Evolutionary conservation across 169 alveolate species (phyloP).

Genomic region (Plasmodium ovale): DNA sequence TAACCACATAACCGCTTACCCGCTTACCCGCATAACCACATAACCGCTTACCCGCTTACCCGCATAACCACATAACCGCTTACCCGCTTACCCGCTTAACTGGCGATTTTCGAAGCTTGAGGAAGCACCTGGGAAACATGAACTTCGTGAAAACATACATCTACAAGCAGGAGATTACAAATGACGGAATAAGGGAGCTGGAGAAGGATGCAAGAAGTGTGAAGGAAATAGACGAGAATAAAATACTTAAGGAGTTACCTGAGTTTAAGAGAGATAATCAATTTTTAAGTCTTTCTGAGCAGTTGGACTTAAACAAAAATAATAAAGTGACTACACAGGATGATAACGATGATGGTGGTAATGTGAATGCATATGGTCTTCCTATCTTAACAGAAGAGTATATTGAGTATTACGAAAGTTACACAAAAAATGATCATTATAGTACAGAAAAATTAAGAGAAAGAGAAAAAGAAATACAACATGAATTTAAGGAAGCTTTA

Average conservation of each 20-base stretch:
- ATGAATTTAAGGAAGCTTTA: constrained; percentile 64
- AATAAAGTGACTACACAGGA: neutral
- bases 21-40: too few species aligned
- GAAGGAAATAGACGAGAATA: constrained; percentile 53
- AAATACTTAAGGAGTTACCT: constrained; percentile 59
- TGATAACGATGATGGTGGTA: constrained; percentile 6
- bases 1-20: too few species aligned
- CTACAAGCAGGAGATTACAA: constrained; percentile 60
- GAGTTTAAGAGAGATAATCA: constrained; percentile 65
- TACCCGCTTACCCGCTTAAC: too few species aligned
- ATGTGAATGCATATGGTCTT: neutral
- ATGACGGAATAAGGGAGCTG: constrained; percentile 66
- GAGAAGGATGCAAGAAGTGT: constrained; percentile 69
- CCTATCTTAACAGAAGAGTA: constrained; percentile 26
- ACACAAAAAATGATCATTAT: constrained; percentile 38
- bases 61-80: too few species aligned
- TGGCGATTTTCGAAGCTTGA: too few species aligned
- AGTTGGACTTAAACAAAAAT: constrained; percentile 44
- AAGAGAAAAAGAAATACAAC: constrained; percentile 37
- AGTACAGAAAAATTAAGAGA: constrained; percentile 37
- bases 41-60: too few species aligned
- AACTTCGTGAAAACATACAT: constrained; percentile 74
- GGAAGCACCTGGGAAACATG: constrained; percentile 56
- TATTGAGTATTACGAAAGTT: constrained; percentile 37
- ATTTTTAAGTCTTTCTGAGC: constrained; percentile 68